Evolutionary conservation across 129 eudicot genomes (phyloP).

Genomic region (Calendula officinalis): DNA sequence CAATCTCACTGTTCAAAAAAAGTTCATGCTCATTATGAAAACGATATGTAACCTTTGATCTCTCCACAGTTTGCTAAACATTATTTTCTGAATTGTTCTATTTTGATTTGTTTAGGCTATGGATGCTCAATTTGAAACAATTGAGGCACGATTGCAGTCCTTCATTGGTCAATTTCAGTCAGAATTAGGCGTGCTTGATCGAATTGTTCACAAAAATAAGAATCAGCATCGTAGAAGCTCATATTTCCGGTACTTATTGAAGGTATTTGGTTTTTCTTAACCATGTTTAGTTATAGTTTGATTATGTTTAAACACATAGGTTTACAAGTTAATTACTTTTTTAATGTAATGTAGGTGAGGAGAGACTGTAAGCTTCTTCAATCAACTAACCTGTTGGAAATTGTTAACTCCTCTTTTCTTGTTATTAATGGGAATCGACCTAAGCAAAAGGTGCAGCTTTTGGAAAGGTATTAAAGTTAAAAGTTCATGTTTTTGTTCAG

Average conservation of each 20-base stretch:
- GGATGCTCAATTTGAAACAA: conserved; percentile 57
- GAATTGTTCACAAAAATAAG: conserved; percentile 81
- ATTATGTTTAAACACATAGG: not conserved
- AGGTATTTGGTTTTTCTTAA: conserved; percentile 41
- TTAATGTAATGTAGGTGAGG: conserved; percentile 52
- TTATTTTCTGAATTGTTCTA: no score
- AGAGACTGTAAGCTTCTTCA: conserved; percentile 83
- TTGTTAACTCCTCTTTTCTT: conserved; percentile 51
- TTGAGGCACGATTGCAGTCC: conserved; percentile 58
- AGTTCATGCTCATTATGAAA: no score
- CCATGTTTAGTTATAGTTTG: not conserved
- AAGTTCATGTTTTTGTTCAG: no score
- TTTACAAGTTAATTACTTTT: no score
- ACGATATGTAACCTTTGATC: no score
- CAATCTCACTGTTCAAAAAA: no score
- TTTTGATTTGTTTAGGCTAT: conserved; percentile 22
- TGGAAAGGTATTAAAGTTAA: conserved; percentile 56
- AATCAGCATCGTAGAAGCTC: conserved; percentile 85
- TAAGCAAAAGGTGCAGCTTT: conserved; percentile 67
- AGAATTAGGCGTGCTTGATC: conserved; percentile 71
- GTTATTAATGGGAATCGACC: conserved; percentile 65
- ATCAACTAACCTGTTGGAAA: conserved; percentile 55
- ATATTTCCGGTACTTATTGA: conserved; percentile 66
- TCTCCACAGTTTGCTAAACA: no score
- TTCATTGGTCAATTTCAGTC: conserved; percentile 64